Percentiles rank a stretch among this genome's conserved stretches.
These are phyloP conservation scores for Penicillium sp. DNA, from an alignment of 2,329 filamentous ascomycete species.

Conservation along the genomic window DNA sequence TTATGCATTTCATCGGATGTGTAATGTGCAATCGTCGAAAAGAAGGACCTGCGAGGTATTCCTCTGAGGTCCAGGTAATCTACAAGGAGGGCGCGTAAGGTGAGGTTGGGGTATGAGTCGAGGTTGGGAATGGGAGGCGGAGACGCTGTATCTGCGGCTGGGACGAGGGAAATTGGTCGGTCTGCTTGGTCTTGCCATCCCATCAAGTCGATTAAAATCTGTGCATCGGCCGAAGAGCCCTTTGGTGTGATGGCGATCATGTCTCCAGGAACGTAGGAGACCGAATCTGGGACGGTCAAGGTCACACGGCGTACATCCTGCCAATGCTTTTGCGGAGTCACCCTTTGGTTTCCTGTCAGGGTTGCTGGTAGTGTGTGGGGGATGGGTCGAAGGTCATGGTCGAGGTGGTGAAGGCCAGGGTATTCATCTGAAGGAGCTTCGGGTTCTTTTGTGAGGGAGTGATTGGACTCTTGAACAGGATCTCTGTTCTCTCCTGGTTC, in stretches of 20 bases:
- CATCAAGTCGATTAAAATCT: conserved; percentile 76
- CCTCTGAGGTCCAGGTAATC: conserved; percentile 87
- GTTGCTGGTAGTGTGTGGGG: conserved; percentile 59
- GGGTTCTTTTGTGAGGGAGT: not conserved
- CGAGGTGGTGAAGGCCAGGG: conserved; percentile 31
- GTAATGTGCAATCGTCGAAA: conserved; percentile 75
- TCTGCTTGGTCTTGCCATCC: conserved; percentile 76
- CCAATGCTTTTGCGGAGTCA: conserved; percentile 80
- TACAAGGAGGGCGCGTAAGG: conserved; percentile 73
- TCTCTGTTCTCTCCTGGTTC: conserved; percentile 11
- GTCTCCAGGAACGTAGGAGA: conserved; percentile 70
- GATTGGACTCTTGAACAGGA: not conserved
- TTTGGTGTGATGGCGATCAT: conserved; percentile 82
- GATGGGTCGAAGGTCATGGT: conserved; percentile 58
- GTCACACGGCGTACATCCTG: conserved; percentile 88
- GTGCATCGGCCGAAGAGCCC: conserved; percentile 81
- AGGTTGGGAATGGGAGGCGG: conserved; percentile 39
- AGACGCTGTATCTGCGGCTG: conserved; percentile 24
- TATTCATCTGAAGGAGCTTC: conserved; percentile 14
- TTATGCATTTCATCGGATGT: conserved; percentile 72
- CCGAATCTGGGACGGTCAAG: conserved; percentile 51
- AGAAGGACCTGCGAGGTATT: conserved; percentile 85
- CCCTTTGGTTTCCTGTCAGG: conserved; percentile 66
- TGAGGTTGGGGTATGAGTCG: conserved; percentile 47
- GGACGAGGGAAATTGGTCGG: conserved; percentile 58